Evolutionary conservation across 2,329 filamentous ascomycete species (phyloP), one percentile per base, ranked within the genome.

Genomic region (Trichoderma sp.): DNA sequence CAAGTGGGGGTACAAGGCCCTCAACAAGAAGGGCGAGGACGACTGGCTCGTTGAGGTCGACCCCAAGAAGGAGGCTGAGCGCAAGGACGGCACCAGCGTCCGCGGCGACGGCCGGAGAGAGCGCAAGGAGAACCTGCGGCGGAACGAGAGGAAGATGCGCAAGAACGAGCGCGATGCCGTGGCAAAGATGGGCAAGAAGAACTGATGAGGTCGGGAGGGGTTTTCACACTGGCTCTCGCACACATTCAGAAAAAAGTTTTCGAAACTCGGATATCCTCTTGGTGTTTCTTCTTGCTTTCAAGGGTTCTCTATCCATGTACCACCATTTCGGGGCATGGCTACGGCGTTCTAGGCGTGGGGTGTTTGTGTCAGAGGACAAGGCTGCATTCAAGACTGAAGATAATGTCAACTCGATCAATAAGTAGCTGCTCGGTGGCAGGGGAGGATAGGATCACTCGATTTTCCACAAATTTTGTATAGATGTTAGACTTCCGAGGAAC

Each of bases 31-130:
- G 67, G 90, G 86, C 21, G 89, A 96, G 78, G 83, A 87, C 69
- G 89, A 96, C 73, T 96, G 93, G 91, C 81, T 97, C 71, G 92
- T 97, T 66, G 95, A 98, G 85, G 89, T 99, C 62, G 90, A 97
- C 74, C 86, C 90, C 76, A 86, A 89, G 76, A 87, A 86, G 74
- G 89, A 91, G 79, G 83, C 80, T 45, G 80, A 82, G 74, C 78
- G 79, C 57, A 86, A 90, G 77, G 83, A 88, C 69, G 87, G 85
- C 7, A 86, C 85, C 69, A 86, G 81, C 67, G 80, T 87, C 67
- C 81, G 82, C 63, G 87, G 85, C 66, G 89, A 85, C 74, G 86
- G 87, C 70, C 84, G 87, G 76, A 84, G 79, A 73, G 88, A 82
- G 77, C 84, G 85, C 62, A 84, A 85, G 72, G 92, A 94, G 78